Conservation (phyloP, 805 yeast species). For the Lipomyces orientalis region DNA sequence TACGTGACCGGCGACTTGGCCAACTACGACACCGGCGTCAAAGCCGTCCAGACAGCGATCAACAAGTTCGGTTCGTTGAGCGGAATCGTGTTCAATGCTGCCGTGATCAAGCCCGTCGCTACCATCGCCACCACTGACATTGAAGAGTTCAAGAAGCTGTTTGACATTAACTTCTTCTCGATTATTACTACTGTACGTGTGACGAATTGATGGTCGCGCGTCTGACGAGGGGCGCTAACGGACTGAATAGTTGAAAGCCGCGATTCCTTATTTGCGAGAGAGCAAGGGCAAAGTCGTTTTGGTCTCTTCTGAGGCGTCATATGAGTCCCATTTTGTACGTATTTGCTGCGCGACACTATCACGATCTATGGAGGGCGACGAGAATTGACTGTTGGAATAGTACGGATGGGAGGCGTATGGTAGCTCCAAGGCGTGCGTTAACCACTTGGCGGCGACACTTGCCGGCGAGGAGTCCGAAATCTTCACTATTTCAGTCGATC, state of each 20-base stretch:
- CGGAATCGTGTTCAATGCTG: constrained; percentile 71
- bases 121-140: constrained; percentile 57
- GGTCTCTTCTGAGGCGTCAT: constrained; percentile 83
- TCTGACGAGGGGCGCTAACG: neutral
- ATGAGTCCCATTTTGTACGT: constrained; percentile 33
- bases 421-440: constrained; percentile 86
- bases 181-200: constrained; percentile 53
- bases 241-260: constrained; percentile 39
- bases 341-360: neutral
- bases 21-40: constrained; percentile 45
- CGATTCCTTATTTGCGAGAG: constrained; percentile 64
- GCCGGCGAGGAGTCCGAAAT: constrained; percentile 70
- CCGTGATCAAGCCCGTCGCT: constrained; percentile 77
- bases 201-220: neutral
- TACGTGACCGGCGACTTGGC: constrained; percentile 61
- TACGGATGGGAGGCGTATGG: constrained; percentile 93
- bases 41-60: constrained; percentile 53
- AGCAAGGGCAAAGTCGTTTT: constrained; percentile 68
- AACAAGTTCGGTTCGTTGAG: constrained; percentile 57
- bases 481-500: constrained; percentile 75
- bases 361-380: neutral
- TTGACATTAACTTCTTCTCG: constrained; percentile 80
- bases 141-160: constrained; percentile 64
- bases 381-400: constrained; percentile 37
- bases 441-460: constrained; percentile 71